Evolutionary conservation across 169 alveolate species (phyloP), one percentile per base, ranked within the genome.

Genomic region (Toxoplasma gondii): DNA sequence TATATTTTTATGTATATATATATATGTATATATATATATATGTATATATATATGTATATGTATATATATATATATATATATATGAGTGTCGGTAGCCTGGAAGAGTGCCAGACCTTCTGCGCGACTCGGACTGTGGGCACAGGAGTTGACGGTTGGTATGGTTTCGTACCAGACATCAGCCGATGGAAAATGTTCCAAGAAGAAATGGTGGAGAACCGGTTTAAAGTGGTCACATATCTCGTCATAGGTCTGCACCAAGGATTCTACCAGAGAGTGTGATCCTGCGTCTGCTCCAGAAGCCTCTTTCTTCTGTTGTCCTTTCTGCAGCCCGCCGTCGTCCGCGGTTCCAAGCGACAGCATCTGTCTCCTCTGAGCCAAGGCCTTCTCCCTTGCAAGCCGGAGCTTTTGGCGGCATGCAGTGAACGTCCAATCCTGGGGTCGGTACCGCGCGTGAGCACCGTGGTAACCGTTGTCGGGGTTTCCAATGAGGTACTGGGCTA

Each of bases 141-240:
- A 12, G 58, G 58, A 49, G 22, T 49, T 49, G 58, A 12, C 58
- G 58, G 4, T 49, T 49, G 58, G 58, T 12, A 12, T 49, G 58
- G 58, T 49, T 49, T 49, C 58, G 58, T n/a, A 54, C 92, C 88
- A 58, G 9, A 2, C 70, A 44, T 38, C 43, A n/a, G 95, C 86
- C 34, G 95, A 69, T 4, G 94, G 88, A 69, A 91, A 95, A 2
- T 69, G 43, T 88, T 95, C 96, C 70, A 88, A 81, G 86, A 95
- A 93, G 88, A 95, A 91, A 54, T 54, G n/a, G 10, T 93, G 95
- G 93, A 95, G 80, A 34, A 95, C 95, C 5, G 96, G 96, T 39
- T 91, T 91, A 91, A 67, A 92, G 82, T 88, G 45, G 67, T 27
- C 67, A 34, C 93, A 92, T 39, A 92, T 53, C 88, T 92, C 94